Base-by-base conservation (phyloP, 2,329 filamentous ascomycete species). In the Botrytis hyacinthi region DNA sequence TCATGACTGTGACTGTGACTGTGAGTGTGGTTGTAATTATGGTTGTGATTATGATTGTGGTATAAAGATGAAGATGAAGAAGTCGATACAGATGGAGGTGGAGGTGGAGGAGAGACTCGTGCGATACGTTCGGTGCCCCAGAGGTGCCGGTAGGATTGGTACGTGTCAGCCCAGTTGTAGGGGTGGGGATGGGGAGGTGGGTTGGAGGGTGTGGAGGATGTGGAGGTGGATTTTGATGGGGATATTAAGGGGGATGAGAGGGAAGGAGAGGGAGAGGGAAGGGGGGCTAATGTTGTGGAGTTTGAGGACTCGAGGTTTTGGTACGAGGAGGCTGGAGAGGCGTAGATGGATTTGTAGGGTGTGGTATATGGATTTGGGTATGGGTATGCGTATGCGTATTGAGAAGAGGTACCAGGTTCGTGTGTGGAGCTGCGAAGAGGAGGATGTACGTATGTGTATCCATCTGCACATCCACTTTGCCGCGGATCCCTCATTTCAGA, bases 231-330 rank as follows among this genome's bases (percentile, higher is more conserved):
- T n/a, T 26, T 51, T 22, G 44, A 46, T 46, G 35, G 26, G 14
- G 8, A 1, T 37, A 3, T 35, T 35, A 35, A 35, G 35, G 35
- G 35, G 16, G 10, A 14, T n/a, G 37, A 3, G 20, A 51, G 4
- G 48, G 26, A 16, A 14, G 51, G 26, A 8, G 26, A 18, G 12
- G 40, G 40, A 14, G 40, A 42, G 40, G 40, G 40, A 14, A 29
- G 51, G 14, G 26, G n/a, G 4, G 26, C 5, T 54, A n/a, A n/a
- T 0, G 14, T 14, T 4, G n/a, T 54, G 14, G 4, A 2, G 7
- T 54, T 8, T 0, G 2, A 54, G 5, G n/a, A 7, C 26, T n/a
- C 14, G 14, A 16, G n/a, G 0, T 7, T 18, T 9, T 32, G 16
- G n/a, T 29, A n/a, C 0, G 14, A 22, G 12, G 51, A 18, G 8